Conservation (phyloP, 2,329 filamentous ascomycete species). For the Calonectria fujianensis region DNA sequence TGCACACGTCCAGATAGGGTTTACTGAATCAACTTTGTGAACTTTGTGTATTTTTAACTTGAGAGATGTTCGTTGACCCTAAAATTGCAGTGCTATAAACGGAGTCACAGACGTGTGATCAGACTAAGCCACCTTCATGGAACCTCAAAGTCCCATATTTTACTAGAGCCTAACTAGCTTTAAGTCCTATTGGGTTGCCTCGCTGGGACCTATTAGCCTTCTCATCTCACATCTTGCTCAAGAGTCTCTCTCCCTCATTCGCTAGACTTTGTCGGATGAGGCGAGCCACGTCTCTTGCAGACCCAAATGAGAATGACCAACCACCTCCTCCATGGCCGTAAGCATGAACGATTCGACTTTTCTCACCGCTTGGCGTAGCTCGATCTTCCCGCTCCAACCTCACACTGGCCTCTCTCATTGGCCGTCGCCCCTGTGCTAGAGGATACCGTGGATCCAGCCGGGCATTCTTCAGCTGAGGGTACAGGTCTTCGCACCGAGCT, state of each 20-base stretch:
- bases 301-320: constrained; percentile 29
- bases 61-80: background rate
- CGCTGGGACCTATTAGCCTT: too few relatives aligned
- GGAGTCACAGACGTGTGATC: too few relatives aligned
- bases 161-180: too few relatives aligned
- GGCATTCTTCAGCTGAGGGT: constrained; percentile 17
- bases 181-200: too few relatives aligned
- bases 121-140: too few relatives aligned
- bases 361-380: constrained; percentile 9
- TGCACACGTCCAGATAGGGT: too few relatives aligned
- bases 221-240: too few relatives aligned
- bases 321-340: constrained; percentile 29
- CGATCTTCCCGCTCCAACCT: background rate
- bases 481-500: constrained; percentile 12
- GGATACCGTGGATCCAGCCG: constrained; percentile 18
- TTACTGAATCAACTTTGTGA: too few relatives aligned
- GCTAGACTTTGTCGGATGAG: background rate
- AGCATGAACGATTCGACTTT: constrained; percentile 4
- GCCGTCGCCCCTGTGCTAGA: constrained; percentile 25
- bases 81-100: background rate
- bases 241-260: background rate
- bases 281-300: constrained; percentile 73
- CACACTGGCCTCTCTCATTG: constrained; percentile 9
- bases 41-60: too few relatives aligned
- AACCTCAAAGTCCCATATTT: too few relatives aligned